A percentile compares a stretch with the other conserved stretches of the same genome.
These are phyloP conservation scores for Brassica nigra DNA, from an alignment of 345 rosid genomes.

Conservation along the genomic window DNA sequence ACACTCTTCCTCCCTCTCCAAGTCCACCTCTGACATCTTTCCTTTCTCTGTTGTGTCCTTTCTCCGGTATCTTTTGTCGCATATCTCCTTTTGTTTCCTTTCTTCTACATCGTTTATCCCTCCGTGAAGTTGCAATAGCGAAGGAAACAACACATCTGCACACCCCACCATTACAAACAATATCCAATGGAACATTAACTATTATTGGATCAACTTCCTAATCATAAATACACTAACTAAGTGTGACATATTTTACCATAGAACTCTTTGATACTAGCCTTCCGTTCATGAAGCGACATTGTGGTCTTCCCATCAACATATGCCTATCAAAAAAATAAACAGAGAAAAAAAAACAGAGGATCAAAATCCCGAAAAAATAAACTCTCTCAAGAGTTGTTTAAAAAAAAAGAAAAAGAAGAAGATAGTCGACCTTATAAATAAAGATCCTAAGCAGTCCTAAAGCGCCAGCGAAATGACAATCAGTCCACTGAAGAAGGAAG, in stretches of 20 bases:
- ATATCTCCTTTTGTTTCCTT: constrained; percentile 73
- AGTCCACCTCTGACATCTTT: constrained; percentile 64
- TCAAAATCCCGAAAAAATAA: neutral
- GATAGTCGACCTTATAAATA: constrained; percentile 60
- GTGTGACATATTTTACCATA: constrained; percentile 58
- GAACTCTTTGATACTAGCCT: constrained; percentile 82
- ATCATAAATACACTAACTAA: neutral
- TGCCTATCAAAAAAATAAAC: constrained; percentile 50
- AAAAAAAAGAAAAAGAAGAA: neutral
- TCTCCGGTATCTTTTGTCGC: constrained; percentile 56
- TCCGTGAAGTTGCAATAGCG: constrained; percentile 74
- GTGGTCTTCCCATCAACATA: constrained; percentile 91
- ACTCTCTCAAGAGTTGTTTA: neutral
- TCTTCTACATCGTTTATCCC: constrained; percentile 78
- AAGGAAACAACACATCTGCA: constrained; percentile 84
- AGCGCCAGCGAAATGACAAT: constrained; percentile 83
- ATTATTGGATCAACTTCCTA: neutral
- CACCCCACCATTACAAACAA: constrained; percentile 14
- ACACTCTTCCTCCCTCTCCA: constrained; percentile 96
- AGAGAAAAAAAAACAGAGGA: constrained; percentile 12
- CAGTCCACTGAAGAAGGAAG: constrained; percentile 96
- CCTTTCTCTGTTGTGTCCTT: constrained; percentile 59
- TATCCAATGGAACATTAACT: neutral
- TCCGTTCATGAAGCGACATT: constrained; percentile 80
- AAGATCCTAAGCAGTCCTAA: constrained; percentile 90